A percentile compares a stretch with the other conserved stretches of the same genome.
These are phyloP conservation scores for Penicillium nordicum DNA, from an alignment of 2,329 filamentous ascomycete species.

Conservation along the genomic window DNA sequence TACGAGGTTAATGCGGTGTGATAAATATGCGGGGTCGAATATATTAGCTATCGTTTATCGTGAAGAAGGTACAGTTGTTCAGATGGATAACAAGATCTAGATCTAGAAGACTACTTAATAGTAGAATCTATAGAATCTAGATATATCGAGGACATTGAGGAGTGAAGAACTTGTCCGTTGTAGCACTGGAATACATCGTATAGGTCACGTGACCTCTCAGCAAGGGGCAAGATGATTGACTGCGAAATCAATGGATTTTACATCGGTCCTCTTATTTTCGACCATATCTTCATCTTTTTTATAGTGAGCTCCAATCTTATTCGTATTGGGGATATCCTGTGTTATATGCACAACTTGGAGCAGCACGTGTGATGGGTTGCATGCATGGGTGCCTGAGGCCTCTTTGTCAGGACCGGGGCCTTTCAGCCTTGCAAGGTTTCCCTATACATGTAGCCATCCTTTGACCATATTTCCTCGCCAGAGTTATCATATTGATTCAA, in stretches of 20 bases:
- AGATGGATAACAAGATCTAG: too few relatives aligned
- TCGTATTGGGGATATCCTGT: background rate
- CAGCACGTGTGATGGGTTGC: background rate
- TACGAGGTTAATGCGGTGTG: background rate
- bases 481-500: background rate
- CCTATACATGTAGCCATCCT: background rate
- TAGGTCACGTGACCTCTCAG: fast-evolving
- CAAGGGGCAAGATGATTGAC: background rate
- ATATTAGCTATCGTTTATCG: too few relatives aligned
- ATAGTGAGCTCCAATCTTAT: background rate
- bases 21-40: background rate
- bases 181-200: background rate
- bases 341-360: background rate
- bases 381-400: background rate
- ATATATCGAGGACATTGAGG: too few relatives aligned
- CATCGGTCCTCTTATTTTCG: background rate
- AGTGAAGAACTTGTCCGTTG: background rate
- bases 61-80: too few relatives aligned
- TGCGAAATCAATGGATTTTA: background rate
- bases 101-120: too few relatives aligned
- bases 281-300: background rate
- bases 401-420: background rate
- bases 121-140: too few relatives aligned
- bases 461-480: background rate
- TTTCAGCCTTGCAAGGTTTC: background rate